phyloP scores from a whole-genome alignment of 2,329 filamentous ascomycete species.

The Colletotrichum chrysophilum region DNA sequence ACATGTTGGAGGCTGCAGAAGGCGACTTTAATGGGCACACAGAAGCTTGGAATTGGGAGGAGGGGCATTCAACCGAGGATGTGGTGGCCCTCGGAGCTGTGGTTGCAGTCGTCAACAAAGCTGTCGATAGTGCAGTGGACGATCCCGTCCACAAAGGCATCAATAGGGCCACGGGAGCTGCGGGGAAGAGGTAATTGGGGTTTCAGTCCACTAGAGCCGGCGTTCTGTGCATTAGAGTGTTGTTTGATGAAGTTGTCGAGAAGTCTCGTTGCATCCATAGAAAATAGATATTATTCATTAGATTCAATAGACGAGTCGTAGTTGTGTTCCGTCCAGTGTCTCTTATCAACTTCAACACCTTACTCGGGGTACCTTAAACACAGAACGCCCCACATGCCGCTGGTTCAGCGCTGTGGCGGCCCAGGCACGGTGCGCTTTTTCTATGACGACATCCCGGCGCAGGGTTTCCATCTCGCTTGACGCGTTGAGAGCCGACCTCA shows the following conservation, averaged over 20 bases:
- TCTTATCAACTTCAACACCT: too few relatives aligned
- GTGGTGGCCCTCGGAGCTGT: not conserved
- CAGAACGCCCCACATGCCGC: not conserved
- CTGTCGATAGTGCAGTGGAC: not conserved
- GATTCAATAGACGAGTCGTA: too few relatives aligned
- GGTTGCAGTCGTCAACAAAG: not conserved
- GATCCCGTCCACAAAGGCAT: not conserved
- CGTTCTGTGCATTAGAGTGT: too few relatives aligned
- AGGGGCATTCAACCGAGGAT: not conserved
- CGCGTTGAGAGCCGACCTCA: not conserved
- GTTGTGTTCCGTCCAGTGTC: too few relatives aligned
- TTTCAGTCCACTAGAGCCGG: too few relatives aligned
- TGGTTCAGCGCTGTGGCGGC: not conserved
- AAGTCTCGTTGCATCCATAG: too few relatives aligned
- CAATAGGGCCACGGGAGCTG: not conserved
- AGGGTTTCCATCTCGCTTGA: not conserved
- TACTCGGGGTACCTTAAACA: too few relatives aligned
- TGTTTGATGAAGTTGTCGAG: too few relatives aligned
- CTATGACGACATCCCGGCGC: not conserved
- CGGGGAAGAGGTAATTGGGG: not conserved
- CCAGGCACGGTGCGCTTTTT: not conserved
- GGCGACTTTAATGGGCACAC: not conserved
- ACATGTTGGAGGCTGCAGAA: not conserved
- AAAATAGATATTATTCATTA: too few relatives aligned
- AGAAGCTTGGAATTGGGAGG: not conserved